phyloP scores from a whole-genome alignment of 2,329 filamentous ascomycete species.

The Cladophialophora chaetospira region DNA sequence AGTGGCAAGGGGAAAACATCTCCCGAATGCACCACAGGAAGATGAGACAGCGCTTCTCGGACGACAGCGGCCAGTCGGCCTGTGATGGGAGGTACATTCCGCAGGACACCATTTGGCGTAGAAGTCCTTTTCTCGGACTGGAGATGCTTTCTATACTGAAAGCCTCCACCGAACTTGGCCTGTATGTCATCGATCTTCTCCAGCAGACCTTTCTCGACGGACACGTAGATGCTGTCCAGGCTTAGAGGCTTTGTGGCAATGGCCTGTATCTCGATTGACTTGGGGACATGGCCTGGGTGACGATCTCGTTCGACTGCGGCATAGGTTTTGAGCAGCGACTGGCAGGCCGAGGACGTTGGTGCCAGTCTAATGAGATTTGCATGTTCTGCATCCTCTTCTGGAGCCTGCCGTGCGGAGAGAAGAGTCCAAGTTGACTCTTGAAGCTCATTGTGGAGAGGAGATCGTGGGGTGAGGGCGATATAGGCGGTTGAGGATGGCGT shows the following conservation, averaged over 20 bases:
- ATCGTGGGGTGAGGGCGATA: constrained; percentile 51
- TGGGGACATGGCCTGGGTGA: constrained; percentile 69
- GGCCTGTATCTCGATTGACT: constrained; percentile 79
- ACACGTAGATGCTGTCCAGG: constrained; percentile 84
- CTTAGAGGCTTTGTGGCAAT: constrained; percentile 78
- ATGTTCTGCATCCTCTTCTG: constrained; percentile 58
- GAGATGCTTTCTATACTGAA: constrained; percentile 32
- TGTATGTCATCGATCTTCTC: constrained; percentile 80
- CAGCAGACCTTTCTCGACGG: constrained; percentile 76
- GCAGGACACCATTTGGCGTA: constrained; percentile 18
- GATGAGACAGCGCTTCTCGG: constrained; percentile 70
- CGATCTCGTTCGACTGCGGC: constrained; percentile 75
- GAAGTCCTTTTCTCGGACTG: constrained; percentile 24
- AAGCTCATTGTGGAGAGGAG: constrained; percentile 44
- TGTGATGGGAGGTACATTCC: constrained; percentile 26
- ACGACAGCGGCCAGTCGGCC: constrained; percentile 54
- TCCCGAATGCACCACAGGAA: constrained; percentile 78
- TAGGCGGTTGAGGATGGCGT: constrained; percentile 34
- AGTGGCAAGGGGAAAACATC: constrained; percentile 78
- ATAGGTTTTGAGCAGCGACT: constrained; percentile 74
- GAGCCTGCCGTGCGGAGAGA: constrained; percentile 64
- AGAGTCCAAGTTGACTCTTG: constrained; percentile 79
- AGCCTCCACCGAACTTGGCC: constrained; percentile 72
- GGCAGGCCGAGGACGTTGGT: constrained; percentile 72
- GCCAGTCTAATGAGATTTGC: constrained; percentile 78